Evolutionary conservation across 2,329 filamentous ascomycete species (phyloP).

Genomic region (Colletotrichum tabaci): DNA sequence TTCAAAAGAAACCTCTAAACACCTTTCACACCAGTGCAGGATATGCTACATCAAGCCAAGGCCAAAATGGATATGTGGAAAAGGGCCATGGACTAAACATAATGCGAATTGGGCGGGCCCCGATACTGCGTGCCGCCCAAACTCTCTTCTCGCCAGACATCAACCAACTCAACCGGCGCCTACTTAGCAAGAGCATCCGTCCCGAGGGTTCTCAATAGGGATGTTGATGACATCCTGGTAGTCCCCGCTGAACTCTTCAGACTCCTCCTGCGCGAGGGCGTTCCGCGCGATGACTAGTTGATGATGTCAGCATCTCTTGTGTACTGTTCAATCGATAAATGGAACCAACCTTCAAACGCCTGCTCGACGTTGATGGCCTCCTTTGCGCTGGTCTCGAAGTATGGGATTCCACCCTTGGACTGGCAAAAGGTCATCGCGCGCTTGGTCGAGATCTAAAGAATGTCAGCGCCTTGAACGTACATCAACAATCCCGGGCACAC

Average conservation of each 20-base stretch:
- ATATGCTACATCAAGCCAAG: constrained; percentile 44
- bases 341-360: constrained; percentile 73
- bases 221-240: constrained; percentile 99
- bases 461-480: constrained; percentile 8
- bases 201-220: constrained; percentile 92
- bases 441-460: constrained; percentile 86
- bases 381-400: constrained; percentile 99
- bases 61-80: constrained; percentile 40
- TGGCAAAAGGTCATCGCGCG: constrained; percentile 97
- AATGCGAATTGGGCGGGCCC: constrained; percentile 31
- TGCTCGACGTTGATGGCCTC: constrained; percentile 98
- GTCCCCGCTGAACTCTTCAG: constrained; percentile 96
- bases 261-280: constrained; percentile 95
- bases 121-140: constrained; percentile 25
- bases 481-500: constrained; percentile 45
- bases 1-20: constrained; percentile 41
- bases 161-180: constrained; percentile 25
- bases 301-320: constrained; percentile 35
- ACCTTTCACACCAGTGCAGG: constrained; percentile 42
- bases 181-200: constrained; percentile 78
- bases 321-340: too few species aligned
- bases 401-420: constrained; percentile 96
- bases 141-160: constrained; percentile 22
- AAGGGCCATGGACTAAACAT: constrained; percentile 36
- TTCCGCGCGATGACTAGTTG: constrained; percentile 91